Conservation (phyloP, 768 basidiomycete genomes). For the Leccinum pellstonianum region DNA sequence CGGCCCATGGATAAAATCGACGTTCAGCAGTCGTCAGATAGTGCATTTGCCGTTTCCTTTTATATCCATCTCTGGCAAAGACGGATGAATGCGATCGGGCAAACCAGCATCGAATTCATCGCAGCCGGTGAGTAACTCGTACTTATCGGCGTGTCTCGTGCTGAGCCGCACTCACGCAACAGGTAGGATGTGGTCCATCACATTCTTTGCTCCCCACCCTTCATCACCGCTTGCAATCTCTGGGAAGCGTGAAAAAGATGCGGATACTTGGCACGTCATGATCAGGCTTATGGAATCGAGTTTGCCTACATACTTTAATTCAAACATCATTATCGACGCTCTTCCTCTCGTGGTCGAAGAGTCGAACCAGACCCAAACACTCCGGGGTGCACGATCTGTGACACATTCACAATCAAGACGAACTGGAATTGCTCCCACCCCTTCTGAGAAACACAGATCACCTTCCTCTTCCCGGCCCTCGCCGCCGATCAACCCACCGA, state of each 20-base stretch:
- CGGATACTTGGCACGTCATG: slow-evolving; percentile 40
- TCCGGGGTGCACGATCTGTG: slow-evolving; percentile 4
- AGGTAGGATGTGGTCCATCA: slow-evolving; percentile 29
- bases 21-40: slow-evolving; percentile 42
- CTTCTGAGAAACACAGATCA: not conserved
- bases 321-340: slow-evolving; percentile 11
- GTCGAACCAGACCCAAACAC: not conserved
- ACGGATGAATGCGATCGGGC: slow-evolving; percentile 61
- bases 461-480: not conserved
- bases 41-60: slow-evolving; percentile 48
- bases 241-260: slow-evolving; percentile 10
- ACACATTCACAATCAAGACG: not conserved
- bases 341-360: not conserved
- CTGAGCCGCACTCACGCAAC: not conserved
- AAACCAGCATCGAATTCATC: slow-evolving; percentile 65
- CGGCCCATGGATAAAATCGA: slow-evolving; percentile 51
- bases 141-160: not conserved
- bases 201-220: slow-evolving; percentile 18
- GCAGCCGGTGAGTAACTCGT: slow-evolving; percentile 32
- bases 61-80: slow-evolving; percentile 61
- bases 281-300: slow-evolving; percentile 35
- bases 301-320: slow-evolving; percentile 19
- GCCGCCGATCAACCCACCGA: slow-evolving; percentile 3
- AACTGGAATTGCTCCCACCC: not conserved
- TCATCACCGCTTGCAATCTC: not conserved